phyloP scores from a whole-genome alignment of 192 early-diverging fungal species.

The Entomortierella beljakovae region DNA sequence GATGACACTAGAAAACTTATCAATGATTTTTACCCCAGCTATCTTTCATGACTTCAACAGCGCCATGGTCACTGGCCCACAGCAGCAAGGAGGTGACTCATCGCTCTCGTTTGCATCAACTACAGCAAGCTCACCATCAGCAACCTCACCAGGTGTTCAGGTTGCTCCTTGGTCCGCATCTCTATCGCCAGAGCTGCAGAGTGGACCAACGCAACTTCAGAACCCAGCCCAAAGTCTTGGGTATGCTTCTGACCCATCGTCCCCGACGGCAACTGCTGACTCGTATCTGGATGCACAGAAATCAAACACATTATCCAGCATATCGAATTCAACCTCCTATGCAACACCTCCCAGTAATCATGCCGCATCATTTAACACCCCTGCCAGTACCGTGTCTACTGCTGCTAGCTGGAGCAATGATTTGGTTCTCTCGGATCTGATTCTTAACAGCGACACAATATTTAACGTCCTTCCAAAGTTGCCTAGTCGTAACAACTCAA shows the following conservation, averaged over 20 bases:
- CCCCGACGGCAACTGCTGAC: not conserved
- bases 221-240: constrained; percentile 4
- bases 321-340: not conserved
- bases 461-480: constrained; percentile 48
- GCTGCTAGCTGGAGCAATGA: constrained; percentile 52
- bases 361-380: constrained; percentile 1
- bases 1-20: constrained; percentile 71
- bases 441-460: constrained; percentile 37
- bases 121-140: not conserved
- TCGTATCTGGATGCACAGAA: not conserved
- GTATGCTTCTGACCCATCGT: constrained; percentile 7
- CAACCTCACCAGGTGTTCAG: not conserved
- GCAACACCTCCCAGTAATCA: not conserved
- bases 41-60: constrained; percentile 71
- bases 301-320: not conserved
- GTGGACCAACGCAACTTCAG: not conserved
- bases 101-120: constrained; percentile 23
- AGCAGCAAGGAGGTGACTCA: not conserved
- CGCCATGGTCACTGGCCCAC: constrained; percentile 25
- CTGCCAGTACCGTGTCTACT: constrained; percentile 23
- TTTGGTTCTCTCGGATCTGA: constrained; percentile 37
- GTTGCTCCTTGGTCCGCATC: not conserved
- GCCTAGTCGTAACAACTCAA: constrained; percentile 20
- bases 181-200: not conserved
- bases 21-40: constrained; percentile 71